Percentiles rank a stretch among this genome's conserved stretches.
Conservation (phyloP, 805 yeast species). For the Lipomyces spencermartinsiae region DNA sequence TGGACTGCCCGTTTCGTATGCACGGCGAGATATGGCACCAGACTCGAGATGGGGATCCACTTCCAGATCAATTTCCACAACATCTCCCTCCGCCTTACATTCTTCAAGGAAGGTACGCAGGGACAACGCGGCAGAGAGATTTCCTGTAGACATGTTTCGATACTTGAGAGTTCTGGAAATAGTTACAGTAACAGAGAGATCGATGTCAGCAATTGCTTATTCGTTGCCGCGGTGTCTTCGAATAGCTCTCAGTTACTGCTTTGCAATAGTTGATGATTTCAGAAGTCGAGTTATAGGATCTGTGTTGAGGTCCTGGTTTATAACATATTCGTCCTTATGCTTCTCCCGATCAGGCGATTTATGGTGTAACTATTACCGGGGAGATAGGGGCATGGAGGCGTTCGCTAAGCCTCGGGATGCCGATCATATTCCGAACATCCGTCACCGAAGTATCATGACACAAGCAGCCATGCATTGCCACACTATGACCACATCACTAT, state of each 20-base stretch:
- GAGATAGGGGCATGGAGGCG: background rate
- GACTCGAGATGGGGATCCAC: slow-evolving; percentile 3
- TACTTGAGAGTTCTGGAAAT: background rate
- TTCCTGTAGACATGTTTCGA: background rate
- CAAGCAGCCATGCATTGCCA: background rate
- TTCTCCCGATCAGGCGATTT: background rate
- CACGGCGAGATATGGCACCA: slow-evolving; percentile 1
- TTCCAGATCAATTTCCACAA: slow-evolving; percentile 1
- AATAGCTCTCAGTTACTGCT: background rate
- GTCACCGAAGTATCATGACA: background rate
- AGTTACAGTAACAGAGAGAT: background rate
- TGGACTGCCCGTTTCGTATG: slow-evolving; percentile 1
- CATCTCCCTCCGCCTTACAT: background rate
- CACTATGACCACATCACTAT: background rate
- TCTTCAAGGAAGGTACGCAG: slow-evolving; percentile 3
- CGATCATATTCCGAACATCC: background rate
- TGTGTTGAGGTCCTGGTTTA: background rate
- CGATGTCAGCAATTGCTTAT: background rate
- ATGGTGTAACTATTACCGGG: background rate
- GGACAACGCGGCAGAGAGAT: background rate
- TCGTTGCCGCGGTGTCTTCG: background rate
- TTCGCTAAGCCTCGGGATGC: slow-evolving; percentile 2
- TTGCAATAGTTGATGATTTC: background rate
- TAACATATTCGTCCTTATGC: background rate
- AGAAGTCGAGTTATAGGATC: background rate